Conservation (phyloP, 805 yeast species). For the Metschnikowia cerradonensis region DNA sequence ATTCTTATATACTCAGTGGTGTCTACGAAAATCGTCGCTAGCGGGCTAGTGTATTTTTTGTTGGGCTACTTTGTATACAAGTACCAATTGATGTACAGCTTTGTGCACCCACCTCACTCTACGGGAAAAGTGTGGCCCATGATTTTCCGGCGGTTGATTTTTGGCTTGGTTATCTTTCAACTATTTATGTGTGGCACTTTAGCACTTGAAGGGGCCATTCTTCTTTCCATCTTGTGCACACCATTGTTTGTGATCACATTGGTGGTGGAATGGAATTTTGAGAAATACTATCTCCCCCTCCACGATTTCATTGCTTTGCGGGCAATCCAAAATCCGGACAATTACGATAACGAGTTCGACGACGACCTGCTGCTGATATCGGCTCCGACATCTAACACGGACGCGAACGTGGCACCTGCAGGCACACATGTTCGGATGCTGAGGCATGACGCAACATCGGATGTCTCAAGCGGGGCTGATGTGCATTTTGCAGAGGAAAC, state of each 20-base stretch:
- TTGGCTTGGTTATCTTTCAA: conserved; percentile 54
- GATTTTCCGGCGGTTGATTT: conserved; percentile 51
- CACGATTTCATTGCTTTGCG: conserved; percentile 54
- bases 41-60: conserved; percentile 54
- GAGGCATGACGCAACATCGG: neutral
- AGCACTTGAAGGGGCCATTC: conserved; percentile 55
- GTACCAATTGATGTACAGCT: conserved; percentile 57
- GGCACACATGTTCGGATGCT: neutral
- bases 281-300: conserved; percentile 51
- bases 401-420: neutral
- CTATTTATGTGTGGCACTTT: conserved; percentile 62
- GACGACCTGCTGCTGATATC: conserved; percentile 27
- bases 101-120: conserved; percentile 62
- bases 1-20: conserved; percentile 58
- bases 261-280: conserved; percentile 47
- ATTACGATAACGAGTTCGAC: conserved; percentile 40
- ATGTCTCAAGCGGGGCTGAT: neutral
- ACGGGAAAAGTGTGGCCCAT: conserved; percentile 68
- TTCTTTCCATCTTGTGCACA: conserved; percentile 44
- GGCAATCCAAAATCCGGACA: conserved; percentile 46
- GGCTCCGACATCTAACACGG: neutral
- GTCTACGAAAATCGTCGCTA: conserved; percentile 54
- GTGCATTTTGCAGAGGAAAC: neutral
- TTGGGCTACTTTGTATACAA: conserved; percentile 58
- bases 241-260: conserved; percentile 49